These are phyloP conservation scores for Solidago caesia DNA, from an alignment of 129 eudicot genomes.

Conservation along the genomic window DNA sequence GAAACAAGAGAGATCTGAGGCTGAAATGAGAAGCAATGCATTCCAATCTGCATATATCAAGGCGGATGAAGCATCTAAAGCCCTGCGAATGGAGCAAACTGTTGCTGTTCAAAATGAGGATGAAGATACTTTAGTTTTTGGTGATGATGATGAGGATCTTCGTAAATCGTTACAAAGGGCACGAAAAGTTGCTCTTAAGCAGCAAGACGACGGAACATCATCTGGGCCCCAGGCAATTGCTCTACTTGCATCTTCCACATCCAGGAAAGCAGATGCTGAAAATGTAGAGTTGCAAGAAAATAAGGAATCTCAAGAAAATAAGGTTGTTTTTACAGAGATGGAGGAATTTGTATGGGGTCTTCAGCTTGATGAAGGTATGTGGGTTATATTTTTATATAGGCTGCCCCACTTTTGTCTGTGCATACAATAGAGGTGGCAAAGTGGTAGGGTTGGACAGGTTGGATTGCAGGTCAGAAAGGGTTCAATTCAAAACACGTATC, in stretches of 20 bases:
- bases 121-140: constrained; percentile 66
- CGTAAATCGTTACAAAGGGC: constrained; percentile 76
- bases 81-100: constrained; percentile 54
- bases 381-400: neutral
- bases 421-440: neutral
- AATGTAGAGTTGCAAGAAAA: constrained; percentile 59
- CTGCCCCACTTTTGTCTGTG: neutral
- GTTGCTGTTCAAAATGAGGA: constrained; percentile 35
- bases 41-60: constrained; percentile 71
- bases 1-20: constrained; percentile 77
- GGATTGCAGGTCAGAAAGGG: neutral
- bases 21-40: constrained; percentile 68
- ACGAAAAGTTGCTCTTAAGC: constrained; percentile 74
- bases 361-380: constrained; percentile 84
- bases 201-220: constrained; percentile 41
- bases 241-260: constrained; percentile 55
- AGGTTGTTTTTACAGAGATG: constrained; percentile 93
- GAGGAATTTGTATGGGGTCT: constrained; percentile 99
- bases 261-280: constrained; percentile 35
- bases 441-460: constrained; percentile 11
- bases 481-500: neutral
- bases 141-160: constrained; percentile 89
- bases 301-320: constrained; percentile 61
- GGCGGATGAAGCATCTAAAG: constrained; percentile 94
- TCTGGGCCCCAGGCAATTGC: constrained; percentile 54